A percentile compares a stretch with the other conserved stretches of the same genome.
Conservation (phyloP, 768 basidiomycete genomes). For the Calocybe indica region DNA sequence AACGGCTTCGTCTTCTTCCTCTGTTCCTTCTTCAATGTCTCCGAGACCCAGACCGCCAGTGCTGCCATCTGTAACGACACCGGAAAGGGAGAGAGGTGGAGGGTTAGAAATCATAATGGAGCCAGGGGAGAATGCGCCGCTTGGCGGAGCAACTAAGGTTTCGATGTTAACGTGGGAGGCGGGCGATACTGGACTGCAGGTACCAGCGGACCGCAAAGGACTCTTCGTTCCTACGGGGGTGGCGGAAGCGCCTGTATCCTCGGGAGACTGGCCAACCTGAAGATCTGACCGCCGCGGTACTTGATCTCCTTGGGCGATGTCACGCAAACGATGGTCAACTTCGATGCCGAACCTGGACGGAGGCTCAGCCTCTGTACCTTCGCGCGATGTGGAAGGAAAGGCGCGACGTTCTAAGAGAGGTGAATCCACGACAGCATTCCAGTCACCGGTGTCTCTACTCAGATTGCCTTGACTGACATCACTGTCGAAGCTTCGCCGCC, state of each 20-base stretch:
- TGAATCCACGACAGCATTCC: slow-evolving; percentile 41
- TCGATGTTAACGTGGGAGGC: slow-evolving; percentile 34
- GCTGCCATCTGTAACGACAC: slow-evolving; percentile 19
- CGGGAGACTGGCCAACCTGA: too few species aligned
- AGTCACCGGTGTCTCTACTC: slow-evolving; percentile 36
- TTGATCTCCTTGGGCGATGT: too few species aligned
- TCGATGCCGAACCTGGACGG: neutral
- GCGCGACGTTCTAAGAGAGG: slow-evolving; percentile 18
- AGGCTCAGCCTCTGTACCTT: too few species aligned
- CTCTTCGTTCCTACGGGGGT: too few species aligned
- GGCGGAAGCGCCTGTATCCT: too few species aligned
- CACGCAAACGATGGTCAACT: neutral
- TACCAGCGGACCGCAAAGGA: neutral
- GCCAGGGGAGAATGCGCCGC: slow-evolving; percentile 14
- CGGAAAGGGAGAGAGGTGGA: slow-evolving; percentile 31
- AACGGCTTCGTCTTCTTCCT: slow-evolving; percentile 42
- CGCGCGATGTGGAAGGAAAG: too few species aligned
- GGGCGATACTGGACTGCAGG: slow-evolving; percentile 7
- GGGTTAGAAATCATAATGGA: slow-evolving; percentile 18
- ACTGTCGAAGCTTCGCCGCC: too few species aligned
- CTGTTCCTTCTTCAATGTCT: slow-evolving; percentile 59
- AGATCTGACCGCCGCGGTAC: too few species aligned
- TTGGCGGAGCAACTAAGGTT: slow-evolving; percentile 32
- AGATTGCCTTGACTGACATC: slow-evolving; percentile 14
- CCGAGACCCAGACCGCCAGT: slow-evolving; percentile 29